These are phyloP conservation scores for Zopfia rhizophila DNA, from an alignment of 2,329 filamentous ascomycete species.

Conservation along the genomic window DNA sequence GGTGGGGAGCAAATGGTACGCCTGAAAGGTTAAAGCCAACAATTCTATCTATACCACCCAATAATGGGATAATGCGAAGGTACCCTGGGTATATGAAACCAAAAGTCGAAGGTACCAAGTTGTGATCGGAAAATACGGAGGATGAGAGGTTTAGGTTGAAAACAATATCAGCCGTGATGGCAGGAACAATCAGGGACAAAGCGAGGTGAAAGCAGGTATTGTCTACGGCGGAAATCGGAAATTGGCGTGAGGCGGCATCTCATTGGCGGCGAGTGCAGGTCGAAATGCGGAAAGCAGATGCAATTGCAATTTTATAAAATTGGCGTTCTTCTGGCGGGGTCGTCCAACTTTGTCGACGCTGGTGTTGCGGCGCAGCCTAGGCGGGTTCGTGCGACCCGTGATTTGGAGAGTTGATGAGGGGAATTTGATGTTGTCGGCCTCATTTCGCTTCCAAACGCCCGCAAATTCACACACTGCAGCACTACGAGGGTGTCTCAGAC, in stretches of 20 bases:
- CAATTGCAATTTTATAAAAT: constrained; percentile 47
- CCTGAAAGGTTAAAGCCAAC: constrained; percentile 20
- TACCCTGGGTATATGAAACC: constrained; percentile 26
- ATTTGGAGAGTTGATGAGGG: neutral
- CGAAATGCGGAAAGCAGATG: constrained; percentile 24
- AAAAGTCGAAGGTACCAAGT: constrained; percentile 26
- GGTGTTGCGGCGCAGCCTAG: neutral
- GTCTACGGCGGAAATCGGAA: constrained; percentile 23
- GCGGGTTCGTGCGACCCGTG: neutral
- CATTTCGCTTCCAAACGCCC: constrained; percentile 50
- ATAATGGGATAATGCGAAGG: constrained; percentile 27
- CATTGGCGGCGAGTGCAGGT: constrained; percentile 19
- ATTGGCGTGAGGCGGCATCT: constrained; percentile 10
- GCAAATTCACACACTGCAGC: constrained; percentile 34
- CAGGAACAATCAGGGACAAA: constrained; percentile 3
- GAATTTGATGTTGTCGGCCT: constrained; percentile 44
- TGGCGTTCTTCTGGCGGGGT: constrained; percentile 37
- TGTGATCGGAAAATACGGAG: constrained; percentile 13
- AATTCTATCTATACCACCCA: constrained; percentile 32
- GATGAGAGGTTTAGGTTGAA: constrained; percentile 16
- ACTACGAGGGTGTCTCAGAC: constrained; percentile 25
- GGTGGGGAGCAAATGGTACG: constrained; percentile 10
- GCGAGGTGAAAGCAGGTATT: constrained; percentile 5
- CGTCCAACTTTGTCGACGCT: constrained; percentile 10
- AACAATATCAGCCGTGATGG: constrained; percentile 28